A percentile compares a stretch with the other conserved stretches of the same genome.
phyloP scores from a whole-genome alignment of 1,284 basidiomycete species.

The Naganishia sp. region DNA sequence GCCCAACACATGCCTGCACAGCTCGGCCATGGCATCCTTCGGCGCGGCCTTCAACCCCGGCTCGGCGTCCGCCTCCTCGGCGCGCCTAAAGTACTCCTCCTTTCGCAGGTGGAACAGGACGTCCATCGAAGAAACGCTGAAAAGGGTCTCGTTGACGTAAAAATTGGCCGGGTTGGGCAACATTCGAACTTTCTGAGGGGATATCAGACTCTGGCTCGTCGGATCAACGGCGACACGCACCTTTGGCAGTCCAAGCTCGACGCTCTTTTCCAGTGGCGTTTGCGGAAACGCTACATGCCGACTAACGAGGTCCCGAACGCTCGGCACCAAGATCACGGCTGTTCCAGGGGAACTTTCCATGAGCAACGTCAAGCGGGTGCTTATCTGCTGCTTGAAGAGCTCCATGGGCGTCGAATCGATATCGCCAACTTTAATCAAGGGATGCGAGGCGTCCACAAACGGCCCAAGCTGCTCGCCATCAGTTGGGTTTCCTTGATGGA shows the following conservation, averaged over 20 bases:
- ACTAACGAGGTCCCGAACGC: slow-evolving; percentile 75
- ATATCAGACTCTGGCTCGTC: background rate
- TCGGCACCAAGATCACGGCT: slow-evolving; percentile 75
- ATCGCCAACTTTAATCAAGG: slow-evolving; percentile 70
- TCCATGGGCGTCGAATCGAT: slow-evolving; percentile 65
- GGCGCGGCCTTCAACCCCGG: slow-evolving; percentile 46
- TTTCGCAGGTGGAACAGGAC: slow-evolving; percentile 82
- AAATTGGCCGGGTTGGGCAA: slow-evolving; percentile 87
- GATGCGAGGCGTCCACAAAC: slow-evolving; percentile 78
- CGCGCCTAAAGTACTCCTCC: slow-evolving; percentile 76
- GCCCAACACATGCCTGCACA: slow-evolving; percentile 76
- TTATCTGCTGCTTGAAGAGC: slow-evolving; percentile 71
- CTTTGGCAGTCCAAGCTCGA: slow-evolving; percentile 52
- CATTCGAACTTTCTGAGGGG: slow-evolving; percentile 67
- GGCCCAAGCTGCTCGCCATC: slow-evolving; percentile 71
- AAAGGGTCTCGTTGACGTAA: slow-evolving; percentile 77
- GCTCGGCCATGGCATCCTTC: slow-evolving; percentile 73
- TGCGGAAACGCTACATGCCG: slow-evolving; percentile 87
- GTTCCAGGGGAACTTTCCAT: slow-evolving; percentile 67
- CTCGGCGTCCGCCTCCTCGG: slow-evolving; percentile 65
- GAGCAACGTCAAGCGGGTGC: slow-evolving; percentile 63
- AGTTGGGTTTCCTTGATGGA: background rate
- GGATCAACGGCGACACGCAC: slow-evolving; percentile 38
- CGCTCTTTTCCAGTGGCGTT: slow-evolving; percentile 62
- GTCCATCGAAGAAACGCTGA: slow-evolving; percentile 80